These are phyloP conservation scores for Sphagnum tenellum DNA, from an alignment of 225 moss, liverwort and hornwort species.

Conservation along the genomic window DNA sequence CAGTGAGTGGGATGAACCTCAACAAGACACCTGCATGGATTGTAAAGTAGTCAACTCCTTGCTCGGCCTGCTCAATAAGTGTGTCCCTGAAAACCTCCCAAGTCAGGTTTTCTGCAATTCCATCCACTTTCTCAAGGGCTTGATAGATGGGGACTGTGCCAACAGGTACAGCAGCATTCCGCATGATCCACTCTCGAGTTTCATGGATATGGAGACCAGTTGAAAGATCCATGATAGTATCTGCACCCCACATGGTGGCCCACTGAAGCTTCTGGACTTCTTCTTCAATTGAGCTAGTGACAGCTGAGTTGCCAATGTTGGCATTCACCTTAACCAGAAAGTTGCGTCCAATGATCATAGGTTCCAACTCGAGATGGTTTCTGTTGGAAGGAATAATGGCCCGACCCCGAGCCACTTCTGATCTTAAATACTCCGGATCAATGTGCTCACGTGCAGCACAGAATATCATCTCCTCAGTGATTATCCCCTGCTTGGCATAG, in stretches of 20 bases:
- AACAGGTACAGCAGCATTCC: constrained; percentile 80
- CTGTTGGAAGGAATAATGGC: constrained; percentile 94
- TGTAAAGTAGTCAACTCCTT: constrained; percentile 98
- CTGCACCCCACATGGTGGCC: constrained; percentile 98
- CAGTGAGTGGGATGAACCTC: constrained; percentile 85
- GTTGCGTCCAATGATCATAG: constrained; percentile 83
- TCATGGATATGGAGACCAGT: constrained; percentile 89
- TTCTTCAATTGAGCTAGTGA: constrained; percentile 90
- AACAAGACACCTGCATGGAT: constrained; percentile 88
- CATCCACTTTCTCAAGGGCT: constrained; percentile 86
- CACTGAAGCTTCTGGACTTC: constrained; percentile 98
- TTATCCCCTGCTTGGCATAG: constrained; percentile 71
- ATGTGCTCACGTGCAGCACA: constrained; percentile 72
- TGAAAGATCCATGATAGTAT: constrained; percentile 95
- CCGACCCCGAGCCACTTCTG: constrained; percentile 80
- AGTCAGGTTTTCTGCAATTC: constrained; percentile 75
- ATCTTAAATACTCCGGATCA: constrained; percentile 63
- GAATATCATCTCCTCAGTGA: constrained; percentile 85
- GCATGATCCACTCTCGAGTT: constrained; percentile 91
- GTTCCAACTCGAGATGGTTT: constrained; percentile 77
- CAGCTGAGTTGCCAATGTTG: constrained; percentile 90
- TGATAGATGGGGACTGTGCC: constrained; percentile 96
- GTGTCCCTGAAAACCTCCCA: constrained; percentile 93
- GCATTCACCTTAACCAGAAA: constrained; percentile 92
- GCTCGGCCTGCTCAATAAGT: constrained; percentile 83